phyloP scores from a whole-genome alignment of 1,284 basidiomycete species.

The Flammula alnicola region DNA sequence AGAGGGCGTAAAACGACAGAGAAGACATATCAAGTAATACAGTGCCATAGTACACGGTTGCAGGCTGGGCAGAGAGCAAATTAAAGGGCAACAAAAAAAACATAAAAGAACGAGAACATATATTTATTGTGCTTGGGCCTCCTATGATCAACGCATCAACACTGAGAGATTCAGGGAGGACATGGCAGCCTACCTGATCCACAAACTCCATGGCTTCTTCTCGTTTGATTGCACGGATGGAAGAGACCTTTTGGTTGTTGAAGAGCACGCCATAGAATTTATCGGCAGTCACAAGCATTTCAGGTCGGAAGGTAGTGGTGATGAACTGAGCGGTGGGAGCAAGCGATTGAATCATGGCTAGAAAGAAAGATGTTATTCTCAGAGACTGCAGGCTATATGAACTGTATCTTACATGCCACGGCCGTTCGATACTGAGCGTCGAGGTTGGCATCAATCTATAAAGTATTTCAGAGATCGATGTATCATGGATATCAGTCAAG shows the following conservation, averaged over 20 bases:
- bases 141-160: slow-evolving; percentile 34
- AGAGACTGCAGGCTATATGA: too few species aligned
- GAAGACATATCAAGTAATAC: slow-evolving; percentile 5
- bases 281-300: slow-evolving; percentile 94
- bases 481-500: slow-evolving; percentile 1
- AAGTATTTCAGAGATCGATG: not conserved
- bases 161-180: not conserved
- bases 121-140: slow-evolving; percentile 58
- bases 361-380: not conserved
- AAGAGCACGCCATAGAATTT: slow-evolving; percentile 99
- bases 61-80: not conserved
- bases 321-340: slow-evolving; percentile 93
- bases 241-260: slow-evolving; percentile 93
- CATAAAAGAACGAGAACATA: not conserved
- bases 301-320: slow-evolving; percentile 97
- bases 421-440: slow-evolving; percentile 98
- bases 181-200: slow-evolving; percentile 63
- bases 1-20: not conserved
- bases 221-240: slow-evolving; percentile 80
- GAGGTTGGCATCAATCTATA: slow-evolving; percentile 93
- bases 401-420: slow-evolving; percentile 75
- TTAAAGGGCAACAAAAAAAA: not conserved
- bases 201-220: slow-evolving; percentile 91
- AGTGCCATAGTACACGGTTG: not conserved
- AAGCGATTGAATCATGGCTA: slow-evolving; percentile 94